Base-by-base conservation (phyloP, 2,329 filamentous ascomycete genomes). In the Thermochaetoides dissita region DNA sequence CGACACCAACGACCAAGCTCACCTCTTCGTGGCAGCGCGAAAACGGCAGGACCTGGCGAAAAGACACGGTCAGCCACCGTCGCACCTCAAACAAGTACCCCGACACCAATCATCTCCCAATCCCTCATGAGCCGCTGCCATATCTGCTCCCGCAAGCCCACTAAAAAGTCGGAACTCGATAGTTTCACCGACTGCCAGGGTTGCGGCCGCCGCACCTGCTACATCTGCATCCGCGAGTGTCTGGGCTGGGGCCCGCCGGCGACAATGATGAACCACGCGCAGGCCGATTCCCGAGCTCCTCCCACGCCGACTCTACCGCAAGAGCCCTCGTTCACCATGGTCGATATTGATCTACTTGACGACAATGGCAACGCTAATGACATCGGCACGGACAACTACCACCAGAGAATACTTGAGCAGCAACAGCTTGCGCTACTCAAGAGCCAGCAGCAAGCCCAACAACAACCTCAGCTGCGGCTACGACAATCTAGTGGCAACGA, bases 141-240 rank as follows among this genome's bases (percentile, higher is more conserved):
- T 60, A 73, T 82, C 48, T 84, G 80, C 64, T 71, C 72, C 52
- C 71, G 76, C 35, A 71, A 71, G 41, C 80, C 80, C 1, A 78
- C 68, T 40, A 75, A 75, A 50, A 80, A 74, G 55, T 68, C 68
- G 6, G 77, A 84, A 43, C 66, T 84, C 31, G 77, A 81, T 56
- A 74, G 72, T 8, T 83, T 76, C 54, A 71, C 76, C 37, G 67
- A 76, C 51, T 84, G 80, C 56, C 63, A 72, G 49, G 68, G 72
- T 10, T 84, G 80, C 54, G 64, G 67, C 8, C 63, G 71, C 47
- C 66, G 77, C 35, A 74, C 79, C 0, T 84, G 80, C 55, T 83
- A 72, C 53, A 67, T 84, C n/a, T 84, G 80, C 55, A 71, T 81
- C 36, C 63, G 80, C 28, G 64, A 74, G 49, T 84, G 80, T 51